A percentile compares a stretch with the other conserved stretches of the same genome.
phyloP scores from a whole-genome alignment of 2,329 filamentous ascomycete genomes.

The Aspergillus sclerotialis region DNA sequence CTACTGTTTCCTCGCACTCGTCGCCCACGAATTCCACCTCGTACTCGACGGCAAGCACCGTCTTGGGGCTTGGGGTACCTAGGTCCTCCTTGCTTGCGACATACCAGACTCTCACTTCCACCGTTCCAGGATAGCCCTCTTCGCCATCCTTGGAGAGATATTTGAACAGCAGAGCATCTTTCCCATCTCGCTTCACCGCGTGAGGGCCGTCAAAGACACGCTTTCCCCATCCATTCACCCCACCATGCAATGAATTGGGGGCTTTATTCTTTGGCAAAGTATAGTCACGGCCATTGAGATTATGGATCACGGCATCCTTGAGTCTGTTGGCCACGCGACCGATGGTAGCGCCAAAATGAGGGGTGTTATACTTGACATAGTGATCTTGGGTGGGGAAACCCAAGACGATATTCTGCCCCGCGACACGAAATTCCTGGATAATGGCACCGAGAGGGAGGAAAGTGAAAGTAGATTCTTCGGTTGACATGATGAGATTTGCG shows the following conservation, averaged over 20 bases:
- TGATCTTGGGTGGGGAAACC: conserved; percentile 69
- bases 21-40: conserved; percentile 73
- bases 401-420: conserved; percentile 78
- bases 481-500: conserved; percentile 9
- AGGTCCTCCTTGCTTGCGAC: conserved; percentile 62
- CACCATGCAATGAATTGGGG: conserved; percentile 68
- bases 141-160: conserved; percentile 71
- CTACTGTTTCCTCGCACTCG: conserved; percentile 75
- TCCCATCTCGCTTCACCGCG: conserved; percentile 49
- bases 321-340: conserved; percentile 79
- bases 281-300: conserved; percentile 66
- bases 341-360: conserved; percentile 90
- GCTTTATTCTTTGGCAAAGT: conserved; percentile 68
- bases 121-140: conserved; percentile 81
- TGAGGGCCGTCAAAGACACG: conserved; percentile 45
- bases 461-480: conserved; percentile 35
- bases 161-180: conserved; percentile 60
- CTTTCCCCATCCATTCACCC: conserved; percentile 57
- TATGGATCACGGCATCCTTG: conserved; percentile 60
- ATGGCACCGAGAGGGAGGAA: conserved; percentile 41
- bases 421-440: conserved; percentile 66
- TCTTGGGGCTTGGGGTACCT: conserved; percentile 54
- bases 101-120: conserved; percentile 73
- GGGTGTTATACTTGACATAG: conserved; percentile 67
- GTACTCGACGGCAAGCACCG: conserved; percentile 78